Conservation (phyloP, 345 rosid species). For the Eucalyptus albens region DNA sequence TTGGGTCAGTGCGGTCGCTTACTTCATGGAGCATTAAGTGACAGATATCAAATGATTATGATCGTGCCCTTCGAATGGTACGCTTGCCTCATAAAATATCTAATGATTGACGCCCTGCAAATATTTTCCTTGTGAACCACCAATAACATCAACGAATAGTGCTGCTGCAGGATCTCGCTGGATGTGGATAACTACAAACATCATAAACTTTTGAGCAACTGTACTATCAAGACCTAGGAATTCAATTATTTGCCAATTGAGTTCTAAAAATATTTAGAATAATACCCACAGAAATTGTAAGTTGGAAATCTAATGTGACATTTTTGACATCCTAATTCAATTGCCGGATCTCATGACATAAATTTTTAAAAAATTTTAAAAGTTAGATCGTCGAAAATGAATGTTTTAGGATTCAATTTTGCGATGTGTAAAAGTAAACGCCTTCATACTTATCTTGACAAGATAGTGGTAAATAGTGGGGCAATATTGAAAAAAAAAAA, state of each 20-base stretch:
- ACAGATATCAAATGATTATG: background rate
- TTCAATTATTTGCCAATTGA: background rate
- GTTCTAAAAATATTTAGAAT: background rate
- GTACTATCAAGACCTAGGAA: background rate
- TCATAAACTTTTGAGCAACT: background rate
- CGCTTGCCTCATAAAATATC: background rate
- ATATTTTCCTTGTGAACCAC: background rate
- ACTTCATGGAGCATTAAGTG: background rate
- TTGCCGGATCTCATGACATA: background rate
- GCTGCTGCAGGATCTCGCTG: background rate
- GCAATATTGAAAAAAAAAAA: background rate
- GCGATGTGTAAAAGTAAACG: background rate
- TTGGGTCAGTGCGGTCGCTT: background rate
- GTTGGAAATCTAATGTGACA: background rate
- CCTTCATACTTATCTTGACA: background rate
- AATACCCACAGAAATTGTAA: background rate
- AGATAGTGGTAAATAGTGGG: background rate
- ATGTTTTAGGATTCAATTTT: background rate
- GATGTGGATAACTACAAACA: background rate
- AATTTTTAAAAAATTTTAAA: background rate
- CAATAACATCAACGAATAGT: background rate
- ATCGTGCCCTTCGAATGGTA: background rate
- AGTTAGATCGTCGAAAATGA: background rate
- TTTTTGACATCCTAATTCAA: background rate
- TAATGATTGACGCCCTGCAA: background rate